A percentile compares a stretch with the other conserved stretches of the same genome.
These are phyloP conservation scores for Colletotrichum eremochloae DNA, from an alignment of 2,329 filamentous ascomycete species.

Conservation along the genomic window DNA sequence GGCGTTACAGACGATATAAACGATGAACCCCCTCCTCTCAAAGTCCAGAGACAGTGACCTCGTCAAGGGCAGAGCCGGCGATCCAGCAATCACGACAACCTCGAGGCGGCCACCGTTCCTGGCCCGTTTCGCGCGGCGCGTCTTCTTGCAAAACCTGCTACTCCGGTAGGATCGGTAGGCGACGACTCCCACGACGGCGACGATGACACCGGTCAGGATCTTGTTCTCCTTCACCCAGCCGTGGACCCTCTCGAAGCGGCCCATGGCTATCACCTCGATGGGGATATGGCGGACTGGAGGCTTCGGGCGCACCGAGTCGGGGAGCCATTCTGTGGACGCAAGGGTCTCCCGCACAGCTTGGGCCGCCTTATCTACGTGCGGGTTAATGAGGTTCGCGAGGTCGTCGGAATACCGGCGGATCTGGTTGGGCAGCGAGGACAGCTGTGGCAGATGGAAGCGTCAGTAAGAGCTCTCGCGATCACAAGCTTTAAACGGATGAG, in stretches of 20 bases:
- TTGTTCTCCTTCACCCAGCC: constrained; percentile 82
- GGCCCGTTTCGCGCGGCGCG: constrained; percentile 81
- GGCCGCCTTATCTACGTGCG: constrained; percentile 83
- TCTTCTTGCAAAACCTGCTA: constrained; percentile 72
- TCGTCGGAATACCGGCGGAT: constrained; percentile 78
- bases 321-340: constrained; percentile 78
- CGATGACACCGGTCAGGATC: constrained; percentile 77
- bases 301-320: constrained; percentile 73
- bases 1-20: constrained; percentile 90
- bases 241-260: constrained; percentile 67
- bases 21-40: constrained; percentile 91
- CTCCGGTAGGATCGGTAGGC: constrained; percentile 65
- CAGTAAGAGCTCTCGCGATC: constrained; percentile 27
- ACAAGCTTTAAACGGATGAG: constrained; percentile 1
- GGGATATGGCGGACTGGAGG: constrained; percentile 59
- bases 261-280: constrained; percentile 51
- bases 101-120: constrained; percentile 88
- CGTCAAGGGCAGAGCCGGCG: constrained; percentile 85
- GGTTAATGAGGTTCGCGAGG: constrained; percentile 84
- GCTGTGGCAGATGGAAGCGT: constrained; percentile 52
- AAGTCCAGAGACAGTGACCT: constrained; percentile 87
- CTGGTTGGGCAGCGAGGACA: constrained; percentile 70
- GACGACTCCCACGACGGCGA: constrained; percentile 78
- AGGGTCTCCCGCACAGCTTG: constrained; percentile 77
- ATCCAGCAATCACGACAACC: constrained; percentile 90